Evolutionary conservation across 1,284 basidiomycete species (phyloP).

Genomic region (Hypsizygus ulmarius): DNA sequence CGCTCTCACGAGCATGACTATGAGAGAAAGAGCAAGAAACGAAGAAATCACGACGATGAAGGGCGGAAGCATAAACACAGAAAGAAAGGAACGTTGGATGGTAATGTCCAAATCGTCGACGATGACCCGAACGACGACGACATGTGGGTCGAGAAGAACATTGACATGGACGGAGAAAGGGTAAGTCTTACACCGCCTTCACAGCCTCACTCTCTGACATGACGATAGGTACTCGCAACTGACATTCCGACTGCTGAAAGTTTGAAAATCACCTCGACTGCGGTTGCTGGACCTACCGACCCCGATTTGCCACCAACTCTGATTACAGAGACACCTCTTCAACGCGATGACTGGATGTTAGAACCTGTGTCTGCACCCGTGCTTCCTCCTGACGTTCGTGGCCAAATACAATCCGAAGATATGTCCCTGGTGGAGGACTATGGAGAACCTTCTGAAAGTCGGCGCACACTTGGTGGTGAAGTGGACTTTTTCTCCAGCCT

Average conservation of each 20-base stretch:
- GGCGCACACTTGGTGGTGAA: constrained; percentile 48
- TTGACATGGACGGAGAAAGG: constrained; percentile 71
- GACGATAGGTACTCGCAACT: constrained; percentile 56
- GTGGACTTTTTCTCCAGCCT: constrained; percentile 86
- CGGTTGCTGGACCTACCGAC: constrained; percentile 40
- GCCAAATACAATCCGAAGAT: constrained; percentile 33
- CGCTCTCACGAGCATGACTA: constrained; percentile 32
- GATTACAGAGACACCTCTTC: constrained; percentile 47
- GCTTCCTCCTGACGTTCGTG: constrained; percentile 18
- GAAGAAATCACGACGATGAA: constrained; percentile 45
- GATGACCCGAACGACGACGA: constrained; percentile 65
- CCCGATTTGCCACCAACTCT: constrained; percentile 44
- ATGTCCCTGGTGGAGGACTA: constrained; percentile 69
- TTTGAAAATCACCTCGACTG: constrained; percentile 64
- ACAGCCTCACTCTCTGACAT: constrained; percentile 3
- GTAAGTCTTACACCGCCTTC: constrained; percentile 39
- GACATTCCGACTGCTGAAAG: constrained; percentile 80
- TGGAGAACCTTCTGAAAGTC: constrained; percentile 52
- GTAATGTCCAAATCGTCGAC: constrained; percentile 52
- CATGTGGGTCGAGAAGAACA: constrained; percentile 87
- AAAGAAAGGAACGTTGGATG: constrained; percentile 24
- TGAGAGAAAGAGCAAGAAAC: constrained; percentile 48
- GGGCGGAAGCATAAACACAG: constrained; percentile 29
- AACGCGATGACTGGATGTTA: constrained; percentile 93
- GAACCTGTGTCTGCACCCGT: constrained; percentile 28